A percentile compares a stretch with the other conserved stretches of the same genome.
phyloP scores from a whole-genome alignment of 1,139 yeast species.

The Candida labiduridarum region DNA sequence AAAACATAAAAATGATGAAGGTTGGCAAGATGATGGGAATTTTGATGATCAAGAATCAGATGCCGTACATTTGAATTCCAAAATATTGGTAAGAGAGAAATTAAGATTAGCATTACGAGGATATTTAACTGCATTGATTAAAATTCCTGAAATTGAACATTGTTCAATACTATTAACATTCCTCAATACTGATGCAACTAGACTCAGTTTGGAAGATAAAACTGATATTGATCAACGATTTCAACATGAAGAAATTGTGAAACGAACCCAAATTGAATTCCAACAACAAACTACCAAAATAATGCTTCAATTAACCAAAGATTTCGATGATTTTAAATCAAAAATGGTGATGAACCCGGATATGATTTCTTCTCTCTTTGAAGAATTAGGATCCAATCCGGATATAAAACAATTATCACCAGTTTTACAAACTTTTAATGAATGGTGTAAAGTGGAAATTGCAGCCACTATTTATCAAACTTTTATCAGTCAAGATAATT shows the following conservation, averaged over 20 bases:
- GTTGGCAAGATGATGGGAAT: conserved; percentile 14
- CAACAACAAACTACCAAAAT: conserved; percentile 62
- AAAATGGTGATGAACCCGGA: conserved; percentile 52
- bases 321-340: conserved; percentile 58
- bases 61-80: not conserved
- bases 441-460: conserved; percentile 79
- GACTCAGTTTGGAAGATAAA: conserved; percentile 41
- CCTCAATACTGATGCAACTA: conserved; percentile 36
- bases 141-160: conserved; percentile 57
- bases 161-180: conserved; percentile 57
- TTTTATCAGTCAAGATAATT: conserved; percentile 77
- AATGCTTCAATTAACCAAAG: conserved; percentile 45
- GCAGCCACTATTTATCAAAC: conserved; percentile 82
- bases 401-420: conserved; percentile 67
- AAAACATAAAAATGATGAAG: conserved; percentile 50
- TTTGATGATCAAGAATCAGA: conserved; percentile 1
- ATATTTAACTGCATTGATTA: conserved; percentile 56
- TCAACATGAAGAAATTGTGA: conserved; percentile 60
- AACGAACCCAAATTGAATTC: conserved; percentile 70
- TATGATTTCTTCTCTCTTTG: conserved; percentile 52
- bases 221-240: conserved; percentile 59
- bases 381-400: conserved; percentile 60
- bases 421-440: conserved; percentile 66
- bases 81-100: conserved; percentile 50
- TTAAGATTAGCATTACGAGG: conserved; percentile 77